Conservation (phyloP, 148 eudicot genomes). For the Agrostemma githago region DNA sequence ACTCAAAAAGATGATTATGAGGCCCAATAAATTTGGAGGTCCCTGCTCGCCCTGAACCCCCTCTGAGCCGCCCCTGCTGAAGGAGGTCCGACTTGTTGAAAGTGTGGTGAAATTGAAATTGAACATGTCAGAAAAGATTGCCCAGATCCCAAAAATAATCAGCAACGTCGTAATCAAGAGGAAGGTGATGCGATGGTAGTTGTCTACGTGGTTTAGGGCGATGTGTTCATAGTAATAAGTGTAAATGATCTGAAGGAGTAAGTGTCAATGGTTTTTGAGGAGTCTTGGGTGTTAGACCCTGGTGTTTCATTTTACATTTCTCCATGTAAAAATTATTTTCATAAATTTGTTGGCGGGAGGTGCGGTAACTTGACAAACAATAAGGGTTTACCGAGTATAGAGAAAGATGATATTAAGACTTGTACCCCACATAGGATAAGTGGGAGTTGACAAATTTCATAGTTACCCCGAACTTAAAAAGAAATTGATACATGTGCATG, state of each 20-base stretch:
- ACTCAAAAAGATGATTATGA: too few species aligned
- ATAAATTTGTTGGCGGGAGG: background rate
- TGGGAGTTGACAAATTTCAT: background rate
- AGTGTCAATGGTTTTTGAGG: background rate
- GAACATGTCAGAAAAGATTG: conserved; percentile 3
- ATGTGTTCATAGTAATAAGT: background rate
- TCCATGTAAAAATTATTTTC: background rate
- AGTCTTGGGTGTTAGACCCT: conserved; percentile 5
- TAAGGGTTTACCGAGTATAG: too few species aligned
- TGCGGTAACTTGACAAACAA: too few species aligned
- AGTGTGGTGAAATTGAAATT: background rate
- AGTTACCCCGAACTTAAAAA: background rate
- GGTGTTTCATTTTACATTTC: background rate
- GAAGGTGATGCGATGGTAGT: background rate
- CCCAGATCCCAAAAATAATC: background rate
- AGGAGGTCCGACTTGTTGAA: background rate
- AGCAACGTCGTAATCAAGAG: background rate
- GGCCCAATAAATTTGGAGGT: too few species aligned
- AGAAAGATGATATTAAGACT: background rate
- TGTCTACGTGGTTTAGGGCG: background rate
- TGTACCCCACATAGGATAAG: background rate
- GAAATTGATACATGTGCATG: background rate
- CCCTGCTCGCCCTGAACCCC: too few species aligned
- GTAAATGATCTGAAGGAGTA: background rate
- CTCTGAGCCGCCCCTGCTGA: too few species aligned